Base-by-base conservation (phyloP, 306 rosid species). In the Sechiopsis laciniata region DNA sequence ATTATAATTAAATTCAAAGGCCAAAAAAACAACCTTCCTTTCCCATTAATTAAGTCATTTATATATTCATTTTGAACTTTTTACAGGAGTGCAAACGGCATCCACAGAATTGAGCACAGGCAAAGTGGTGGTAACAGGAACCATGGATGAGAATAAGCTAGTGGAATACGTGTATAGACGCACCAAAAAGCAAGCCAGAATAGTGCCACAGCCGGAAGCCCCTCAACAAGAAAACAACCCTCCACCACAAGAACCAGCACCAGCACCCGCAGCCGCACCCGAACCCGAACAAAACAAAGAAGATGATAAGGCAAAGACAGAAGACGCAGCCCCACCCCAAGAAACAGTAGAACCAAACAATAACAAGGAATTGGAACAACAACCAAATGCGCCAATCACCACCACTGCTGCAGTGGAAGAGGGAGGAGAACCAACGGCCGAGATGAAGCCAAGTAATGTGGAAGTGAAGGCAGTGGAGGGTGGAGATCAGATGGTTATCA, bases 121-220 rank as follows among this genome's bases (percentile, higher is more conserved):
- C 55, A 92, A 88, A 80, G 96, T 92, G 62, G 73, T 52, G 0
- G 96, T 90, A 75, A 90, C 85, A 10, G 96, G 98, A 16, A 90
- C 90, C 4, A 92, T 92, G 96, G 93, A 92, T 76, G 96, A 81
- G 67, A 77, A 87, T 68, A 87, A 88, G 83, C 88, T 92, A 55
- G 98, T 92, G 16, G 96, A 90, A 2, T 92, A 92, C 64, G 96
- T 92, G 2, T 88, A 92, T 12, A 84, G 93, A 79, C 81, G 96
- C 72, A 92, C 98, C 42, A 90, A 83, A 78, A 92, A 92, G 77
- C 96, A 86, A 79, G 98, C 96, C 51, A 83, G 82, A 53, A 92
- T 92, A 54, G 87, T 88, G 2, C 96, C 92, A 0, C 92, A 88
- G 55, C 95, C 92, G 8, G 90, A 80, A 73, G 79, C 85, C 0